These are phyloP conservation scores for Dictyostelium capitatum DNA, from an alignment of 78 protist genomes.

Conservation along the genomic window DNA sequence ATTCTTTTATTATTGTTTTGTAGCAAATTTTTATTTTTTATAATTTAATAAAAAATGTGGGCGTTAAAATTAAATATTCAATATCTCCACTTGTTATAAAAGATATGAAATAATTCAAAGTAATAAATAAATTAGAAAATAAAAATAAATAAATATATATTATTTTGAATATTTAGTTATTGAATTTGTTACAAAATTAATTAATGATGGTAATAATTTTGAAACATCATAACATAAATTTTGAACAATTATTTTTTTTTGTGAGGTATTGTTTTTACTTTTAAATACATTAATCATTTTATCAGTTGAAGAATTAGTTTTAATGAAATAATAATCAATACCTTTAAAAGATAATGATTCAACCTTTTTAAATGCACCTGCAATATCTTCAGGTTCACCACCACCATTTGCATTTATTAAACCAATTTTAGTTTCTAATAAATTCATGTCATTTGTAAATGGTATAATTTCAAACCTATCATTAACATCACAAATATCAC, in stretches of 20 bases:
- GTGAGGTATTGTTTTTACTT: not conserved
- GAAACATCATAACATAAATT: not conserved
- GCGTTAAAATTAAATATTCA: too few relatives aligned
- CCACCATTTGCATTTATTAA: not conserved
- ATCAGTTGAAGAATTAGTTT: not conserved
- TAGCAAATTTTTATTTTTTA: too few relatives aligned
- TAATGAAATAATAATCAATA: conserved; percentile 5
- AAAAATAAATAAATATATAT: too few relatives aligned
- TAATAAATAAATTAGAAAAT: too few relatives aligned
- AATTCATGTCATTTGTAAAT: not conserved
- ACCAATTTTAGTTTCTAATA: not conserved
- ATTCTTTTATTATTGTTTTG: too few relatives aligned
- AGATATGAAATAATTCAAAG: too few relatives aligned
- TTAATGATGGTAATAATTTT: too few relatives aligned
- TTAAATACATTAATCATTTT: not conserved
- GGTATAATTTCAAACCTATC: not conserved
- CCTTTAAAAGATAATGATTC: not conserved
- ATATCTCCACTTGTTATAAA: too few relatives aligned
- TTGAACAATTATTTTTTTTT: not conserved
- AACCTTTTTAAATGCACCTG: not conserved
- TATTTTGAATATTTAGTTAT: too few relatives aligned
- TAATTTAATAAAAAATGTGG: too few relatives aligned
- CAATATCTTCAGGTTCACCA: conserved; percentile 2
- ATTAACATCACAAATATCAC: not conserved
- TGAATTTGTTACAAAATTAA: too few relatives aligned